Base-by-base conservation (phyloP, 148 eudicot species). In the Arctostaphylos glauca region DNA sequence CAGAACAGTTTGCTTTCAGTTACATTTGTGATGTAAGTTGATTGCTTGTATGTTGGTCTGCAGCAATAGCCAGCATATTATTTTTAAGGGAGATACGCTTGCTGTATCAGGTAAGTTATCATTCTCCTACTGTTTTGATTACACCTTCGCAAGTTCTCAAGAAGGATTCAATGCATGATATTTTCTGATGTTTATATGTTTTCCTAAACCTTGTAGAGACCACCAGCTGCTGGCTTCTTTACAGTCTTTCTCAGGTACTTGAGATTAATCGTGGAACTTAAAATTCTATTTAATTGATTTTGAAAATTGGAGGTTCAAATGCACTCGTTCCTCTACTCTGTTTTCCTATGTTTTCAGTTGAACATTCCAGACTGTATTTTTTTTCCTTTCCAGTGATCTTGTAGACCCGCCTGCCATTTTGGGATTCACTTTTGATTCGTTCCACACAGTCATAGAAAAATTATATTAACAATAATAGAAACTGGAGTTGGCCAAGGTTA, bases 1-100 rank as follows among this genome's bases (percentile, higher is more conserved):
- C 21, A 53, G 23, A 23, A 55, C 54, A 49, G 44, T 67, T 3
- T 46, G 19, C 16, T 71, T 78, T 50, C 46, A 60, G 71, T 21
- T 41, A 2, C 9, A 80, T 0, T 58, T 15, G 46, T 64, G 75
- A 66, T 83, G 73, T 49, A 52, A 31, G 52, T 49, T 85, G 38
- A 50, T 41, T 73, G 59, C 46, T 76, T 25, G 14, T 46, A 15
- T 60, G 18, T 84, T 84, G 54, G 67, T 74, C 23, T 89, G 93
- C 98, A 96, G 99, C 89, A 50, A 93, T 96, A 81, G 90, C 96
- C 77, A 87, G 90, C n/a, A 85, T 96, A 80, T 78, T 96, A 80
- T 91, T 92, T 86, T 78, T 94, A 9, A 90, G 96, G 85, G 88
- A 94, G 81, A 50, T 87, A 41, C 85, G 91, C 52, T 55, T 89